These are phyloP conservation scores for Coprinellus aureogranulatus DNA, from an alignment of 768 basidiomycete species.

Conservation along the genomic window DNA sequence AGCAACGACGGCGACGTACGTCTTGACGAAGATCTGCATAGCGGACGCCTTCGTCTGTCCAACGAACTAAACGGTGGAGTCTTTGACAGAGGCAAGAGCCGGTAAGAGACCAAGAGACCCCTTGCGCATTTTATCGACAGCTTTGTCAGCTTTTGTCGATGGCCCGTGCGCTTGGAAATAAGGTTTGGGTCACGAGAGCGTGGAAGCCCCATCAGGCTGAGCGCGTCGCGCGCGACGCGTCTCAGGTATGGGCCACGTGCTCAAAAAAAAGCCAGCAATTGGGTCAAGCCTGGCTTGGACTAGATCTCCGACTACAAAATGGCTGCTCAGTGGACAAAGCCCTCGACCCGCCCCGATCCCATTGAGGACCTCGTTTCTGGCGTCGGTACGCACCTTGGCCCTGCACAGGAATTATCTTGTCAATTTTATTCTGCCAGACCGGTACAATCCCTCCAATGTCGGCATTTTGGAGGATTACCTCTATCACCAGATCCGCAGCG, in stretches of 20 bases:
- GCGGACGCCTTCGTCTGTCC: constrained; percentile 81
- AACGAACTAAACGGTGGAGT: constrained; percentile 89
- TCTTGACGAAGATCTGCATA: constrained; percentile 99
- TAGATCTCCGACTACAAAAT: constrained; percentile 30
- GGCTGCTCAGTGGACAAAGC: constrained; percentile 67
- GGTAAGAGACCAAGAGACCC: constrained; percentile 24
- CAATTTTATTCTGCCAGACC: constrained; percentile 53
- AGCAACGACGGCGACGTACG: constrained; percentile 49
- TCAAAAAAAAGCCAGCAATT: constrained; percentile 25
- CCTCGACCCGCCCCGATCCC: constrained; percentile 76
- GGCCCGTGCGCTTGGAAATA: constrained; percentile 38
- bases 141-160: constrained; percentile 42
- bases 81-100: constrained; percentile 82
- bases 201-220: no score
- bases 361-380: constrained; percentile 91
- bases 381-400: constrained; percentile 57
- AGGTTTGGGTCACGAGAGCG: no score
- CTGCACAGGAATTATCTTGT: constrained; percentile 5
- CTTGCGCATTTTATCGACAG: constrained; percentile 22
- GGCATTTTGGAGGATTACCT: constrained; percentile 94
- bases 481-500: constrained; percentile 86
- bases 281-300: background rate
- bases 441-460: constrained; percentile 95
- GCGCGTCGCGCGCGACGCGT: no score
- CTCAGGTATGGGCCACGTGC: no score